Evolutionary conservation across 441 rosid species (phyloP), one percentile per base, ranked within the genome.

Genomic region (Raphanus hybrid): DNA sequence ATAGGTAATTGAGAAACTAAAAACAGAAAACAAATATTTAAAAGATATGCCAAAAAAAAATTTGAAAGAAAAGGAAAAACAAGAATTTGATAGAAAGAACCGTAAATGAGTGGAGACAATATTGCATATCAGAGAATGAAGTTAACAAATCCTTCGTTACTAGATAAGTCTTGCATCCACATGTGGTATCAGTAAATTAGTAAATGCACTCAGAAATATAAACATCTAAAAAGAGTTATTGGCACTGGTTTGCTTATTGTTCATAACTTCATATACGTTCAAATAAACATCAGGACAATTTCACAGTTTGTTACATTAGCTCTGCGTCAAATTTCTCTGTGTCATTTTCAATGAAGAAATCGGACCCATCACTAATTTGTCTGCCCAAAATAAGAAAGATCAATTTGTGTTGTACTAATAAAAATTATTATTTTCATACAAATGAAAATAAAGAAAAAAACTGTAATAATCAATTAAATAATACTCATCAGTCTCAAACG

Each of bases 381-480:
- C 73, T 59, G 43, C 54, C 64, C 64, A 16, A 55, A 43, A 58
- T 27, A 60, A 48, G 58, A 68, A 68, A 59, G 37, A 61, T 67
- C 77, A 78, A 50, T 78, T 37, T 39, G 39, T 39, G 39, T 54
- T 45, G 9, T 32, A 60, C 69, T 60, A 67, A 9, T 29, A 16
- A 64, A 7, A 4, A 3, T 63, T 41, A 69, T 55, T 79, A 57
- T 55, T 16, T 57, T 27, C 73, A 37, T 58, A 74, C 3, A 70
- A 43, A 64, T 14, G 9, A 74, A 73, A 73, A 6, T n/a, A 59
- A 27, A 41, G 1, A 64, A 64, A 37, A 48, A 69, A 74, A 45
- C 63, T 26, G 75, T 79, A 58, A 64, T 69, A 64, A 73, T 73
- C 39, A 78, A 78, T 54, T 52, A 75, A 74, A 58, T 70, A 43